These are phyloP conservation scores for Scleroderma bovista DNA, from an alignment of 768 basidiomycete species.

Conservation along the genomic window DNA sequence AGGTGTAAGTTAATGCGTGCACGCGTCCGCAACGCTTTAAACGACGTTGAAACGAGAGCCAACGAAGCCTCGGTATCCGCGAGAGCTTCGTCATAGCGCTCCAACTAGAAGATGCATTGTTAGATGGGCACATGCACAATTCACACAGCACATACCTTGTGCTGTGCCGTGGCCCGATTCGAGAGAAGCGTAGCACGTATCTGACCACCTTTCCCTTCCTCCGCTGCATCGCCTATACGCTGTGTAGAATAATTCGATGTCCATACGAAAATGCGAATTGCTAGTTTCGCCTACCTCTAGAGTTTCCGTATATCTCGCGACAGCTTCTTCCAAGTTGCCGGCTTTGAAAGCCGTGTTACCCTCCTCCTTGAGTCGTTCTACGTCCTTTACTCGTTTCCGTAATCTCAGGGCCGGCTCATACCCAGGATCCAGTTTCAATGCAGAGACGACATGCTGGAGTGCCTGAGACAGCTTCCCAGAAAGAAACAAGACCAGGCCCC, in stretches of 20 bases:
- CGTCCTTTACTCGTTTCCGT: constrained; percentile 74
- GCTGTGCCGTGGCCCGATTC: constrained; percentile 76
- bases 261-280: not conserved
- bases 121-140: not conserved
- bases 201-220: constrained; percentile 75
- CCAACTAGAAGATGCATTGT: constrained; percentile 40
- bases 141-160: constrained; percentile 47
- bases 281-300: constrained; percentile 46
- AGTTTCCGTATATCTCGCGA: constrained; percentile 64
- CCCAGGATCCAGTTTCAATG: constrained; percentile 75
- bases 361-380: constrained; percentile 81
- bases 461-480: constrained; percentile 65
- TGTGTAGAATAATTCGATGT: constrained; percentile 20
- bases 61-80: constrained; percentile 68
- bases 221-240: constrained; percentile 61
- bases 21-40: constrained; percentile 84
- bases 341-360: constrained; percentile 74
- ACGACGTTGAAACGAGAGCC: constrained; percentile 53
- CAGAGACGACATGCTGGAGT: constrained; percentile 62
- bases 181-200: constrained; percentile 76
- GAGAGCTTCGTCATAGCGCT: constrained; percentile 62
- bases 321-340: constrained; percentile 53
- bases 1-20: constrained; percentile 73
- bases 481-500: constrained; percentile 77
- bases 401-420: constrained; percentile 64